These are phyloP conservation scores for Colletotrichum coccodes DNA, from an alignment of 2,329 filamentous ascomycete species.

Conservation along the genomic window DNA sequence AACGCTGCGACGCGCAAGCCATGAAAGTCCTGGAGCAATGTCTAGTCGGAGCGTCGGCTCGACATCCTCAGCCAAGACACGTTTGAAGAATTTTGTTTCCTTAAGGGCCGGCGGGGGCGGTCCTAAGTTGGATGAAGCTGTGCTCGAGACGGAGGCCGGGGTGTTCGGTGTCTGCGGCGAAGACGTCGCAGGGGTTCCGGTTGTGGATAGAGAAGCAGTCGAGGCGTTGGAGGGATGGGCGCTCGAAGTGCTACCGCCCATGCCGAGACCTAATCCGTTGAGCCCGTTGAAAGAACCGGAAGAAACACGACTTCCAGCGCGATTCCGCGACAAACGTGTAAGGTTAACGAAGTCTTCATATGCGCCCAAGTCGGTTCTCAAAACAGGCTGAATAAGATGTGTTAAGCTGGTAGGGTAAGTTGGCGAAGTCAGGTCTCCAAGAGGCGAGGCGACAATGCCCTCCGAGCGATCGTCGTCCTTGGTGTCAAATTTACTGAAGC, in stretches of 20 bases:
- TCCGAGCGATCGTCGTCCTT: conserved; percentile 56
- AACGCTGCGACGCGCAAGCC: conserved; percentile 89
- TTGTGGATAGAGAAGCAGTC: conserved; percentile 64
- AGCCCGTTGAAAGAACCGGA: conserved; percentile 71
- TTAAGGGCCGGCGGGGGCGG: conserved; percentile 72
- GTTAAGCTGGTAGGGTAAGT: conserved; percentile 78
- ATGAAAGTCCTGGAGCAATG: conserved; percentile 88
- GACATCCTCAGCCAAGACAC: conserved; percentile 87
- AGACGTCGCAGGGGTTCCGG: conserved; percentile 58
- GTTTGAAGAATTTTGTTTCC: conserved; percentile 94
- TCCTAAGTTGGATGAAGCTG: conserved; percentile 48
- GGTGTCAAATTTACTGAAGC: conserved; percentile 74
- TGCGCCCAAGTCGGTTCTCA: conserved; percentile 82
- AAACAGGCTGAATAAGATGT: conserved; percentile 83
- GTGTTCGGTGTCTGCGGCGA: conserved; percentile 69
- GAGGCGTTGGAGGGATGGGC: conserved; percentile 67
- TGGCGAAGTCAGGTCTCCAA: conserved; percentile 58
- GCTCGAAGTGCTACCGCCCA: conserved; percentile 58
- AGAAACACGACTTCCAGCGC: conserved; percentile 72
- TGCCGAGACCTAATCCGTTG: conserved; percentile 53
- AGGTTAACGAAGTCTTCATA: conserved; percentile 89
- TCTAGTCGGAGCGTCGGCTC: conserved; percentile 94
- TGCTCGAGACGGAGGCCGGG: conserved; percentile 62
- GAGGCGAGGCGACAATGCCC: conserved; percentile 46
- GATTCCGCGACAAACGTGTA: conserved; percentile 72